A percentile compares a stretch with the other conserved stretches of the same genome.
These are phyloP conservation scores for Rhazya stricta DNA, from an alignment of 257 asterid genomes.

Conservation along the genomic window DNA sequence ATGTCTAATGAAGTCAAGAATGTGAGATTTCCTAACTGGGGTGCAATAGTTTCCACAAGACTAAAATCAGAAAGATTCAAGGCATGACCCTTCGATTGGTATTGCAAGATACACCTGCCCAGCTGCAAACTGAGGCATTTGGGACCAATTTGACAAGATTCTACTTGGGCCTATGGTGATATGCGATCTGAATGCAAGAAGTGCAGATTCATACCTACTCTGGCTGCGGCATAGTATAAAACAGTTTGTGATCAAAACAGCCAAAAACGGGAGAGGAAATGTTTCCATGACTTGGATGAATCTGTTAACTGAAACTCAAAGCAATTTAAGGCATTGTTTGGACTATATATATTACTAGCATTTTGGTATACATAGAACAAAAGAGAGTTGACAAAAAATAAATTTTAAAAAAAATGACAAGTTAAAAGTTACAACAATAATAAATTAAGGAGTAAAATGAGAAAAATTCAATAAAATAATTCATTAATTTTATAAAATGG, in stretches of 20 bases:
- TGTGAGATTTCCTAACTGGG: background rate
- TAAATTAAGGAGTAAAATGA: too few species aligned
- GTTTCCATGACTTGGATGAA: background rate
- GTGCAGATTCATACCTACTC: background rate
- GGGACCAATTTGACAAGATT: background rate
- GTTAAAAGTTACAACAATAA: too few species aligned
- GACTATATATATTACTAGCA: too few species aligned
- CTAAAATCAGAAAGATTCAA: background rate
- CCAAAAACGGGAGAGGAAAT: background rate
- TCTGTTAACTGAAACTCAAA: background rate
- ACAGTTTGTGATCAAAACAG: background rate
- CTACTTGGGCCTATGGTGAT: background rate
- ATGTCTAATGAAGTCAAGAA: background rate
- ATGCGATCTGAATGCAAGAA: background rate
- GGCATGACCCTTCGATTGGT: background rate
- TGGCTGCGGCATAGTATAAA: background rate
- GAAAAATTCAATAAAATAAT: too few species aligned
- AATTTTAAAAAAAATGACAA: too few species aligned
- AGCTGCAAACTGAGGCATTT: background rate
- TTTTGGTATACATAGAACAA: too few species aligned
- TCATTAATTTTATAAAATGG: too few species aligned
- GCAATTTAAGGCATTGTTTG: too few species aligned
- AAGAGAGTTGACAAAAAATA: too few species aligned
- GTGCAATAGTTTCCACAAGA: background rate
- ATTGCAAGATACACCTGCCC: background rate